phyloP scores from a whole-genome alignment of 768 basidiomycete species.

The Boletus rubescentipes region DNA sequence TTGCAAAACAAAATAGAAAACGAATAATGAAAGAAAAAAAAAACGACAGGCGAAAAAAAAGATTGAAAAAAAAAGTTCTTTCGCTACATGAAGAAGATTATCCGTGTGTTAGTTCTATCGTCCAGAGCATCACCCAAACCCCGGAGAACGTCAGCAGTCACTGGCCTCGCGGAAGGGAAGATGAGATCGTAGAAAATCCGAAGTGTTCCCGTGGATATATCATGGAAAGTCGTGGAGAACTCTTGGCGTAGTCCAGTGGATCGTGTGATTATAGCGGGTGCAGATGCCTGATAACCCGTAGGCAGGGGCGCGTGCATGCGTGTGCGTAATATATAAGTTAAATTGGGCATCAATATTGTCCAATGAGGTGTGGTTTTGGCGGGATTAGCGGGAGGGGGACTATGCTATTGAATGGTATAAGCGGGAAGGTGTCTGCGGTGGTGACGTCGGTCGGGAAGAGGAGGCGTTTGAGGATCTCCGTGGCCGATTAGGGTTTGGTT shows the following conservation, averaged over 20 bases:
- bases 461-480: conserved; percentile 25
- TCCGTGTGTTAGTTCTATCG: conserved; percentile 29
- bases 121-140: conserved; percentile 10
- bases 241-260: conserved; percentile 11
- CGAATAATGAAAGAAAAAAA: conserved; percentile 26
- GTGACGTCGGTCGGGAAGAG: conserved; percentile 19
- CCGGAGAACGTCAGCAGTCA: conserved; percentile 4
- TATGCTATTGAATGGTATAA: conserved; percentile 37
- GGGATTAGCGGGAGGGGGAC: conserved; percentile 14
- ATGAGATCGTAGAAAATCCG: conserved; percentile 23
- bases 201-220: conserved; percentile 26
- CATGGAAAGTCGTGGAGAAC: conserved; percentile 25
- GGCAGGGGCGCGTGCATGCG: conserved; percentile 20
- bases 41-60: background rate
- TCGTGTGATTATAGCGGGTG: conserved; percentile 31
- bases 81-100: conserved; percentile 27
- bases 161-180: conserved; percentile 15
- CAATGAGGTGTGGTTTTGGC: conserved; percentile 17
- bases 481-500: conserved; percentile 28
- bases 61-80: conserved; percentile 12
- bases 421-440: conserved; percentile 35
- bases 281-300: conserved; percentile 15
- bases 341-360: conserved; percentile 9
- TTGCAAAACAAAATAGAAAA: conserved; percentile 34
- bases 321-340: conserved; percentile 34